phyloP scores from a whole-genome alignment of 768 basidiomycete species.

The Mycena albidolilacea region DNA sequence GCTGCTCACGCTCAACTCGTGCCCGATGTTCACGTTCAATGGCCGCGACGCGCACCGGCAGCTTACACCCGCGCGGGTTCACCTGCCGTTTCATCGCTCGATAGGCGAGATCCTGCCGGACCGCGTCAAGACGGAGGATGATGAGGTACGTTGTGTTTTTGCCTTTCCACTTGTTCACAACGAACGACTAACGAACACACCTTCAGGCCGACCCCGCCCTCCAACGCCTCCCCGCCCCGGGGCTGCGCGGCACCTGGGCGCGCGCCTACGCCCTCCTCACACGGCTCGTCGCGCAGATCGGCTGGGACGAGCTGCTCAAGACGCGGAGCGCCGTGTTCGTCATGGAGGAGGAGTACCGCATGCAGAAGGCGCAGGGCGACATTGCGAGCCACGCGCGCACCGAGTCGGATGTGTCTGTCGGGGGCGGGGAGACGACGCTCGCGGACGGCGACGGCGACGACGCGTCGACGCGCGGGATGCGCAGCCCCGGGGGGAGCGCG shows the following conservation, averaged over 20 bases:
- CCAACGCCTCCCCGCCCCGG: conserved; percentile 94
- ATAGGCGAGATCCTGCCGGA: conserved; percentile 95
- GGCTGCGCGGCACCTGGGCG: conserved; percentile 95
- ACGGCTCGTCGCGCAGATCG: conserved; percentile 92
- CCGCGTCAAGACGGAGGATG: conserved; percentile 84
- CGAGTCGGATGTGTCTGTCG: conserved; percentile 38
- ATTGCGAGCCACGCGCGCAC: conserved; percentile 56
- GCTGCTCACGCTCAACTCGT: conserved; percentile 95
- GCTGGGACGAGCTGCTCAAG: conserved; percentile 98
- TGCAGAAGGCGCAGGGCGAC: conserved; percentile 91
- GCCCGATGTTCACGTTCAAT: conserved; percentile 99
- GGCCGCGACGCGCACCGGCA: conserved; percentile 93
- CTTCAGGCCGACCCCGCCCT: conserved; percentile 91
- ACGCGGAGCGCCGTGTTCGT: conserved; percentile 96
- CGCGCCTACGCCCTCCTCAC: conserved; percentile 94
- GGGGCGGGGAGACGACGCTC: conserved; percentile 45
- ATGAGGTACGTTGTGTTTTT: conserved; percentile 67
- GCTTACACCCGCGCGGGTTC: conserved; percentile 84
- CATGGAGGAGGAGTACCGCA: conserved; percentile 99
- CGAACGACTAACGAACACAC: not conserved
- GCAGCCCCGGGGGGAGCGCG: conserved; percentile 38
- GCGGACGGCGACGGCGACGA: conserved; percentile 61
- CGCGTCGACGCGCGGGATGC: conserved; percentile 78
- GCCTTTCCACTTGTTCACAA: too few species aligned
- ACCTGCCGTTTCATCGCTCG: conserved; percentile 87